Evolutionary conservation across 495 filamentous ascomycete species (phyloP).

Genomic region (Penicillium steckii): DNA sequence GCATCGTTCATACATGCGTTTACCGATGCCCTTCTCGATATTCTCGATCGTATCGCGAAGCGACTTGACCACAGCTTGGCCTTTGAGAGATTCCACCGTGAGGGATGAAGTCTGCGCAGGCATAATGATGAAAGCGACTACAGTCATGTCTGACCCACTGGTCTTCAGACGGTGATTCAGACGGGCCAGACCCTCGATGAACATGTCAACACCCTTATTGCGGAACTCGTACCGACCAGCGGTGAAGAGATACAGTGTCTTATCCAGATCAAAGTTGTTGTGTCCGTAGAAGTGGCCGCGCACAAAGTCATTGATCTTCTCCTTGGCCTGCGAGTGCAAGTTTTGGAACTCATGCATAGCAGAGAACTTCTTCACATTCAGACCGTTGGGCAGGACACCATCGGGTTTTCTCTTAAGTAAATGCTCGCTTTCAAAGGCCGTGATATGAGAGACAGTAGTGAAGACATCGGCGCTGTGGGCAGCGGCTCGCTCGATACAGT

Average conservation of each 20-base stretch:
- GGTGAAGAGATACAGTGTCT: slow-evolving; percentile 98
- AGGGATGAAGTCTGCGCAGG: slow-evolving; percentile 95
- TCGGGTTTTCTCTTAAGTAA: slow-evolving; percentile 96
- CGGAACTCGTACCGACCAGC: slow-evolving; percentile 95
- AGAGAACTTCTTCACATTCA: slow-evolving; percentile 98
- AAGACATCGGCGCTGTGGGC: slow-evolving; percentile 93
- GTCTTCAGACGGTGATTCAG: slow-evolving; percentile 90
- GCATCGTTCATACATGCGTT: slow-evolving; percentile 89
- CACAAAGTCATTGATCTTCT: slow-evolving; percentile 97
- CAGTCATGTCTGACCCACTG: slow-evolving; percentile 83
- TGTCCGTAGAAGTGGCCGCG: slow-evolving; percentile 98
- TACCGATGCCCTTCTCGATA: slow-evolving; percentile 87
- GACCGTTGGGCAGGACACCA: slow-evolving; percentile 90
- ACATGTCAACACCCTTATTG: slow-evolving; percentile 99
- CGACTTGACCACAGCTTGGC: slow-evolving; percentile 95
- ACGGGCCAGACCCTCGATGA: slow-evolving; percentile 91
- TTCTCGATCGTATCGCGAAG: slow-evolving; percentile 86
- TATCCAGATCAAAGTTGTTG: slow-evolving; percentile 93
- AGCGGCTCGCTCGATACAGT: slow-evolving; percentile 94
- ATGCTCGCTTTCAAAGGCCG: slow-evolving; percentile 96
- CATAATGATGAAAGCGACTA: slow-evolving; percentile 99
- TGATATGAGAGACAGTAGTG: slow-evolving; percentile 98
- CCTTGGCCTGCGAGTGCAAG: slow-evolving; percentile 90
- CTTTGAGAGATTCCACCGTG: slow-evolving; percentile 93
- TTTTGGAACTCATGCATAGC: slow-evolving; percentile 99